These are phyloP conservation scores for Austroboletus niveus DNA, from an alignment of 1,284 basidiomycete species.

Conservation along the genomic window DNA sequence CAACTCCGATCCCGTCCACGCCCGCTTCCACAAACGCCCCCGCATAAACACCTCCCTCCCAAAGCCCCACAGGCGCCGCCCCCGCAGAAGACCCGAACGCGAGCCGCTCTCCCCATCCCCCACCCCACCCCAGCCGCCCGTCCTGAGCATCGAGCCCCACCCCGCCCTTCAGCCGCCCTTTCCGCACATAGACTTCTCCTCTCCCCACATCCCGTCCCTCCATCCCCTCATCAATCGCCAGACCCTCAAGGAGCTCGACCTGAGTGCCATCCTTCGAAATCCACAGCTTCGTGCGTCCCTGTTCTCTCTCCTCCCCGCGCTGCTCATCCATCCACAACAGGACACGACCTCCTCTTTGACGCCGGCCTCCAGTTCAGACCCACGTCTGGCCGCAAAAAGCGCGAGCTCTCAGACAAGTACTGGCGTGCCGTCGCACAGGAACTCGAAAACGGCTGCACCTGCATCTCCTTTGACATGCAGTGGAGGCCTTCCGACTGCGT, in stretches of 20 bases:
- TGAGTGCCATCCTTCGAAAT: slow-evolving; percentile 83
- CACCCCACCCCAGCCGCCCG: slow-evolving; percentile 14
- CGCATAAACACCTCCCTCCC: slow-evolving; percentile 28
- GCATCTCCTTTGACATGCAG: slow-evolving; percentile 68
- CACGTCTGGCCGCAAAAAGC: slow-evolving; percentile 69
- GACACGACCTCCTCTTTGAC: slow-evolving; percentile 91
- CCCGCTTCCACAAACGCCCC: slow-evolving; percentile 29
- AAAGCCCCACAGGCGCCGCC: slow-evolving; percentile 21
- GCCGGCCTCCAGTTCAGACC: slow-evolving; percentile 73
- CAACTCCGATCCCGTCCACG: slow-evolving; percentile 16
- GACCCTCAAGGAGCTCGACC: slow-evolving; percentile 82
- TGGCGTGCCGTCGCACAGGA: slow-evolving; percentile 83
- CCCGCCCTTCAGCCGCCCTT: slow-evolving; percentile 21
- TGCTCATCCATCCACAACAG: slow-evolving; percentile 37
- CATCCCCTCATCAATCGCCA: slow-evolving; percentile 81
- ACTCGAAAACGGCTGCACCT: slow-evolving; percentile 80
- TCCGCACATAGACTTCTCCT: slow-evolving; percentile 51
- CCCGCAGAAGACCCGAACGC: slow-evolving; percentile 22
- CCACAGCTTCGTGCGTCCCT: slow-evolving; percentile 78
- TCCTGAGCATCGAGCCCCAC: slow-evolving; percentile 26
- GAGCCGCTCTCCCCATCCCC: slow-evolving; percentile 16
- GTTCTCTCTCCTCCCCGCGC: slow-evolving; percentile 4
- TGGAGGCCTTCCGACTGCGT: slow-evolving; percentile 54
- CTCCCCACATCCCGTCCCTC: slow-evolving; percentile 63
- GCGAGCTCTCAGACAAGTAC: slow-evolving; percentile 76